Base-by-base conservation (phyloP, 176 grass and related monocot species). In the Triticum aestivum region DNA sequence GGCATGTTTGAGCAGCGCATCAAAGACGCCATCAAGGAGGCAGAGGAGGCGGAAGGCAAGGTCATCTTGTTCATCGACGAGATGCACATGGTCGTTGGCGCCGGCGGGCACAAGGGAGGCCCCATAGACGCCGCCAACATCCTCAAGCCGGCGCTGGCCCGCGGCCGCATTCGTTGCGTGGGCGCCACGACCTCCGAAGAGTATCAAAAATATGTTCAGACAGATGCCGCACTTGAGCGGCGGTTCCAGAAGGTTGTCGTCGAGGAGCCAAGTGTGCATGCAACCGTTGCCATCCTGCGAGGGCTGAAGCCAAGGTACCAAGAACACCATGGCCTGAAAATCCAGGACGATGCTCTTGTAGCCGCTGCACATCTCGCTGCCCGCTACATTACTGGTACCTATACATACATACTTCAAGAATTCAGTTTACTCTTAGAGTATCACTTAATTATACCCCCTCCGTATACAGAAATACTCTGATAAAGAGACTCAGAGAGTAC, bases 1-100 rank as follows among this genome's bases (percentile, higher is more conserved):
- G 67, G 67, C 18, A 70, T 70, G 34, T 70, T 70, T 17, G 67
- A 70, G 67, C 33, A 38, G 34, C 67, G 67, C 1, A 11, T 70
- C 15, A 70, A 70, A 18, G 67, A 70, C 34, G 67, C 17, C 34
- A 38, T 70, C 34, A 70, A 21, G 67, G 32, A 70, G 67, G 67
- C 67, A 0, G 67, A 70, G 67, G 34, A 70, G 1, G 3, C 33
- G 67, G 17, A 38, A 38, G 67, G 67, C 67, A 70, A 70, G 33
- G 67, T 70, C 8, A 70, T 70, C 67, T 8, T 70, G 67, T 70
- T 70, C 34, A 70, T 70, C 18, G 67, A 70, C 67, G 67, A 70
- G 34, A 70, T 70, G 67, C 67, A 38, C 67, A 70, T 70, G 67
- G 4, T 70, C 4, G 67, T 70, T 9, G 67, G 67, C 8, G 67